Evolutionary conservation across 768 basidiomycete species (phyloP).

Genomic region (Trametes meyenii): DNA sequence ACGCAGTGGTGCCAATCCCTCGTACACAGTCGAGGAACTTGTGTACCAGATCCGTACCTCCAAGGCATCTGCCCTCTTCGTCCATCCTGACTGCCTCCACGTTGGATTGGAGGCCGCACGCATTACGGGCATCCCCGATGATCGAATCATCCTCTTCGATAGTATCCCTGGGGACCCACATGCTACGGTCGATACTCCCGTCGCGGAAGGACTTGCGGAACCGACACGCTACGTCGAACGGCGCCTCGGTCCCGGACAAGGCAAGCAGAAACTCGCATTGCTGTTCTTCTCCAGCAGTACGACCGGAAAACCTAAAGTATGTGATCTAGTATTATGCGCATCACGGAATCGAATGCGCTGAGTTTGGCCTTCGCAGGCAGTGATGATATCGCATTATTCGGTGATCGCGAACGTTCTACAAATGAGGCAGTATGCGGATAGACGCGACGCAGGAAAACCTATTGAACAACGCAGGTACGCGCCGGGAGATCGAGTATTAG

Average conservation of each 20-base stretch:
- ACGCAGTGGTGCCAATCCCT: conserved; percentile 35
- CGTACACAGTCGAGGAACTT: conserved; percentile 36
- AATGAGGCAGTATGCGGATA: conserved; percentile 46
- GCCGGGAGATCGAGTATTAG: conserved; percentile 62
- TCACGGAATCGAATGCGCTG: conserved; percentile 36
- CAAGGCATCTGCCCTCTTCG: conserved; percentile 30
- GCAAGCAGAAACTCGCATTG: conserved; percentile 68
- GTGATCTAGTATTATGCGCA: conserved; percentile 55
- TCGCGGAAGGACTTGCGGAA: conserved; percentile 49
- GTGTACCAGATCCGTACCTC: conserved; percentile 34
- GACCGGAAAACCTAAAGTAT: conserved; percentile 72
- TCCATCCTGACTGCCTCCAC: conserved; percentile 28
- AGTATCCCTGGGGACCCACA: conserved; percentile 22
- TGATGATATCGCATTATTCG: conserved; percentile 42
- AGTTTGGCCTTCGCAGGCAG: conserved; percentile 42
- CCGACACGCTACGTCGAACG: conserved; percentile 50
- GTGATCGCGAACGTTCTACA: conserved; percentile 39
- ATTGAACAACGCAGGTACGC: conserved; percentile 25
- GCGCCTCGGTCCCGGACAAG: conserved; percentile 58
- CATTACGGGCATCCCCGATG: conserved; percentile 25
- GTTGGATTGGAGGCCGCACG: conserved; percentile 30
- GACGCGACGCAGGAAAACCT: conserved; percentile 5
- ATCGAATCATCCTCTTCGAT: conserved; percentile 30
- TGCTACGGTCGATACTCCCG: conserved; percentile 48
- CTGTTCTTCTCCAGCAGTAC: conserved; percentile 77